A percentile compares a stretch with the other conserved stretches of the same genome.
These are phyloP conservation scores for Botryosphaeria dothidea DNA, from an alignment of 2,329 filamentous ascomycete genomes.

Conservation along the genomic window DNA sequence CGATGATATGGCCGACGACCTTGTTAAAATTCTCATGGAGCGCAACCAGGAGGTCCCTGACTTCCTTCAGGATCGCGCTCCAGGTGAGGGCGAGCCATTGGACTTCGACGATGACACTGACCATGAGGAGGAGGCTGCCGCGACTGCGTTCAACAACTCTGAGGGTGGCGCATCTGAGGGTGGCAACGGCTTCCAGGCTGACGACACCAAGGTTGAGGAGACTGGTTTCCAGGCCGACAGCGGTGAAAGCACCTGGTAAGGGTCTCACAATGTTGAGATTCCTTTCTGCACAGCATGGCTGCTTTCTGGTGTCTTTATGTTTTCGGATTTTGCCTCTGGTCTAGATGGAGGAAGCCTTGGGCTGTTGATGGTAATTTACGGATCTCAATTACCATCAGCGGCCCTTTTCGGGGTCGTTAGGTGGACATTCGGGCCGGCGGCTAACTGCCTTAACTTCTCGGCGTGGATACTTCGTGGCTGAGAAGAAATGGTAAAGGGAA, in stretches of 20 bases:
- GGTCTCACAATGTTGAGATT: not conserved
- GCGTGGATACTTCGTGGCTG: too few species aligned
- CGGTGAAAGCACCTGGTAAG: not conserved
- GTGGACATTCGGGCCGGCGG: not conserved
- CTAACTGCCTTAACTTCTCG: not conserved
- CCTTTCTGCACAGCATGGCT: not conserved
- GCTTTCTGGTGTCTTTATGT: not conserved
- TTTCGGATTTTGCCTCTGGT: not conserved
- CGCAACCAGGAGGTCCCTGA: conserved; percentile 77
- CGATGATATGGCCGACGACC: conserved; percentile 67
- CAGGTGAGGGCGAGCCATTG: conserved; percentile 54
- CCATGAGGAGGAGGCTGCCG: conserved; percentile 30
- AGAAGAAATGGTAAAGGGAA: not conserved
- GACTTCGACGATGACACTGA: conserved; percentile 56
- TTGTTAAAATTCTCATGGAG: conserved; percentile 82
- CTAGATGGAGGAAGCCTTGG: not conserved
- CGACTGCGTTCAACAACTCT: not conserved
- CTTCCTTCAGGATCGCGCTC: conserved; percentile 69
- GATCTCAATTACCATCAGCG: not conserved
- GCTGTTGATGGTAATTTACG: conserved; percentile 1
- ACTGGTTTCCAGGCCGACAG: not conserved
- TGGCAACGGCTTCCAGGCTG: not conserved
- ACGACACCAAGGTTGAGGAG: not conserved
- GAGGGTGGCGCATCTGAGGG: not conserved
- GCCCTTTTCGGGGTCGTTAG: not conserved